Evolutionary conservation across 2,329 filamentous ascomycete species (phyloP).

Genomic region (Zymoseptoria ardabiliae): DNA sequence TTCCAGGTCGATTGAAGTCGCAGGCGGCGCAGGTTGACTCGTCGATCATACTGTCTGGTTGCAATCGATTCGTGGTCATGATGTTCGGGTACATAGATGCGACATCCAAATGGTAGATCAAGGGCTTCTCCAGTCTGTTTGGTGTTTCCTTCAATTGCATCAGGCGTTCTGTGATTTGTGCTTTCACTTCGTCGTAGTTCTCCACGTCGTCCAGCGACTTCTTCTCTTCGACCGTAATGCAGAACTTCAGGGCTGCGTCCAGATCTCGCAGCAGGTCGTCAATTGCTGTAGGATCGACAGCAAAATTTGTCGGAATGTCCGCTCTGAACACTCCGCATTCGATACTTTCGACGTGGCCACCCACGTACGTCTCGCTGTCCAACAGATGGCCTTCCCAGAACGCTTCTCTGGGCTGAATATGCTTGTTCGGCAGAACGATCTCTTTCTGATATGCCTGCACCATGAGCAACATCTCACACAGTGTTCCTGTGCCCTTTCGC

Average conservation of each 20-base stretch:
- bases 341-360: conserved; percentile 97
- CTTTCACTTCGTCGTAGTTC: conserved; percentile 58
- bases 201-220: conserved; percentile 45
- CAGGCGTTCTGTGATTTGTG: conserved; percentile 68
- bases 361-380: conserved; percentile 96
- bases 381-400: conserved; percentile 97
- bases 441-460: conserved; percentile 90
- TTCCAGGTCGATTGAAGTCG: conserved; percentile 95
- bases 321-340: conserved; percentile 94
- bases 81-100: conserved; percentile 99
- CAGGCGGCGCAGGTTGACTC: conserved; percentile 95
- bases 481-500: conserved; percentile 90
- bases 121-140: conserved; percentile 73
- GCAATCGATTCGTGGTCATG: conserved; percentile 97
- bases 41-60: conserved; percentile 97
- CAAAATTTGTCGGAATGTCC: conserved; percentile 92
- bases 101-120: conserved; percentile 97
- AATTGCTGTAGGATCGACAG: conserved; percentile 78
- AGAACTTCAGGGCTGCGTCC: conserved; percentile 83
- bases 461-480: conserved; percentile 99
- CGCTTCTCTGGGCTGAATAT: conserved; percentile 78
- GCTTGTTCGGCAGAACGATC: conserved; percentile 94
- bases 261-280: conserved; percentile 83
- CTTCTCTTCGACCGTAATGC: conserved; percentile 49
- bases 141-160: conserved; percentile 70